These are phyloP conservation scores for Suhomyces chickasaworum DNA, from an alignment of 1,139 yeast species.

Conservation along the genomic window DNA sequence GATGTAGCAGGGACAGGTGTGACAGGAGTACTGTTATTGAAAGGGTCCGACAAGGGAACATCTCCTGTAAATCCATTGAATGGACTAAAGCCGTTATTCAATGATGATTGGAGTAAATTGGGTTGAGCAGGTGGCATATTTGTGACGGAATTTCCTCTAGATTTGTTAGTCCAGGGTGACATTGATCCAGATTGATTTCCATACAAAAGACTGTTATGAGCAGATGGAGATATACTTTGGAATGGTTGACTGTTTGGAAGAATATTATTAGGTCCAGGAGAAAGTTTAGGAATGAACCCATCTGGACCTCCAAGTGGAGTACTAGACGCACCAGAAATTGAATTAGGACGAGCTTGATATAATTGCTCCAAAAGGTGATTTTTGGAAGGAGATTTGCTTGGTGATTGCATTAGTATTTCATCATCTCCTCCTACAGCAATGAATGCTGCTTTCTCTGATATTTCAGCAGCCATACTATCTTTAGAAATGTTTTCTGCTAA, in stretches of 20 bases:
- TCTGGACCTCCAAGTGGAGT: conserved; percentile 17
- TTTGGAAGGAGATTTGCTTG: conserved; percentile 20
- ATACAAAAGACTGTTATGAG: conserved; percentile 13
- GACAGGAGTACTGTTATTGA: conserved; percentile 6
- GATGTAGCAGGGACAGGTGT: conserved; percentile 3
- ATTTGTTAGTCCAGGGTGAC: conserved; percentile 22
- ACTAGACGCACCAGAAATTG: conserved; percentile 26
- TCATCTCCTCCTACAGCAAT: conserved; percentile 8
- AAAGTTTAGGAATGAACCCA: conserved; percentile 7
- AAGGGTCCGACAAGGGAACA: conserved; percentile 6
- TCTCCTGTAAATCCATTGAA: conserved; percentile 10
- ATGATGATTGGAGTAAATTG: conserved; percentile 12
- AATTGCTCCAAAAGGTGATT: conserved; percentile 39
- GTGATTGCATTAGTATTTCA: background rate
- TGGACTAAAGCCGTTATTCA: conserved; percentile 11
- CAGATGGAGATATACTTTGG: conserved; percentile 14
- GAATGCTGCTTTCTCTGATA: conserved; percentile 10
- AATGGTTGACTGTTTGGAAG: conserved; percentile 10
- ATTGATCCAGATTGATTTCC: conserved; percentile 9
- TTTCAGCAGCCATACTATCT: conserved; percentile 12
- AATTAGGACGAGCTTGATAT: conserved; percentile 36
- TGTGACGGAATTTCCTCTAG: conserved; percentile 17
- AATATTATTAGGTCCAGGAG: conserved; percentile 6
- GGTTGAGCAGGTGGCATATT: conserved; percentile 6
- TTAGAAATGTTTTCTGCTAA: conserved; percentile 12